These are phyloP conservation scores for Amphicarpaea edgeworthii DNA, from an alignment of 306 rosid genomes.

Conservation along the genomic window DNA sequence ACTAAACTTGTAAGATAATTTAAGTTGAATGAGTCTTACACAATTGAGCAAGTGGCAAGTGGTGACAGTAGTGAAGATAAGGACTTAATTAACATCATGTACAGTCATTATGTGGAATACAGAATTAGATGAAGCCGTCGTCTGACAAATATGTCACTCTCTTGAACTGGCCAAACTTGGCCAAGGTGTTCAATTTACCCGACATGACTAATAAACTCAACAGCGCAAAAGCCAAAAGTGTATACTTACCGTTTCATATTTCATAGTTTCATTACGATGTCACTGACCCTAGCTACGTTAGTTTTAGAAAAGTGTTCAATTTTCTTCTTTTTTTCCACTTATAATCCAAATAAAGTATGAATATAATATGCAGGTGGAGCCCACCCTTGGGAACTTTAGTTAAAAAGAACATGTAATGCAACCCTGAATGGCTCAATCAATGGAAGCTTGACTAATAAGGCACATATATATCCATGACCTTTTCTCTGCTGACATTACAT, in stretches of 20 bases:
- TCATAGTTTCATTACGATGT: neutral
- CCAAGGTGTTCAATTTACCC: neutral
- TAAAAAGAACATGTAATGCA: neutral
- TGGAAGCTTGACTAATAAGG: neutral
- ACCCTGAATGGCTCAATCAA: conserved; percentile 1
- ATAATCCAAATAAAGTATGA: neutral
- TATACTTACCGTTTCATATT: neutral
- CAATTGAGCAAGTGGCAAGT: neutral
- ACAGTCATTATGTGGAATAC: neutral
- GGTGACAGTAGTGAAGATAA: neutral
- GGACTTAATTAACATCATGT: neutral
- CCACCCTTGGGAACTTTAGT: neutral
- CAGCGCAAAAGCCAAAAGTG: neutral
- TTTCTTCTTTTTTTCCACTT: too few relatives aligned
- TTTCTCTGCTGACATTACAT: neutral
- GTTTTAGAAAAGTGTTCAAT: too few relatives aligned
- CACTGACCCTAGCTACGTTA: neutral
- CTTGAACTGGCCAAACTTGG: conserved; percentile 36
- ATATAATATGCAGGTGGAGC: neutral
- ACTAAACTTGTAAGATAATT: neutral
- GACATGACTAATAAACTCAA: neutral
- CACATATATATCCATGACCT: neutral
- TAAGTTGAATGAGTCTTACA: neutral
- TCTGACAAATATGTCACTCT: neutral
- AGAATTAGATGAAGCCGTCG: conserved; percentile 18